Base-by-base conservation (phyloP, 495 filamentous ascomycete species). In the Penicillium cataractarum region DNA sequence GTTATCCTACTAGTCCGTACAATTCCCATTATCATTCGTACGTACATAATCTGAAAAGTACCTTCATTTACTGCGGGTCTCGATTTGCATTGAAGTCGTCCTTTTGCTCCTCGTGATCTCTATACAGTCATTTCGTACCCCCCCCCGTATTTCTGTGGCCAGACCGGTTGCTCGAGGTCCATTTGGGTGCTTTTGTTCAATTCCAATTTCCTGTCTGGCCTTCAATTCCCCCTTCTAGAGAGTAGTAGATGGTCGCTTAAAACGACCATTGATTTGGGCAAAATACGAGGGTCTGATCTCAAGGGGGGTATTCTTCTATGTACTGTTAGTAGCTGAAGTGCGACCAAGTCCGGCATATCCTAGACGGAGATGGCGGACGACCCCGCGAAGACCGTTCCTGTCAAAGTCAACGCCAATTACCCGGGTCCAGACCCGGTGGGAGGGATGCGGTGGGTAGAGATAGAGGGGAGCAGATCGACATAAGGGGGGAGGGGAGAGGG, bases 221-320 rank as follows among this genome's bases (percentile, higher is more conserved):
- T 31, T 7, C n/a, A n/a, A n/a, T 48, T 44, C 49, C 44, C 17
- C 10, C 44, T 4, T 22, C 42, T 12, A 4, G 42, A 46, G 42
- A 46, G 19, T 9, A 42, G 15, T 9, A 42, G 15, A 42, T 46
- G 24, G 42, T 46, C 42, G 21, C 42, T 21, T 46, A 10, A 46
- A 12, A 13, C 9, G n/a, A 46, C 19, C 21, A 21, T 51, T 62
- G 13, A 54, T 52, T 55, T 40, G 42, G n/a, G 35, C 19, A 8
- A 64, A 50, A 62, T 55, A 61, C 39, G 57, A 65, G 48, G 54
- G 70, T 68, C 67, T 66, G 67, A 72, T 66, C 67, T 70, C 70
- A 72, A 67, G 70, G 69, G 66, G 57, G 57, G 0, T n/a, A 5
- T 29, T n/a, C 5, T 29, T 7, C 7, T 31, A n/a, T n/a, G 3